Evolutionary conservation across 441 rosid species (phyloP), one percentile per base, ranked within the genome.

Genomic region (Corymbia calophylla): DNA sequence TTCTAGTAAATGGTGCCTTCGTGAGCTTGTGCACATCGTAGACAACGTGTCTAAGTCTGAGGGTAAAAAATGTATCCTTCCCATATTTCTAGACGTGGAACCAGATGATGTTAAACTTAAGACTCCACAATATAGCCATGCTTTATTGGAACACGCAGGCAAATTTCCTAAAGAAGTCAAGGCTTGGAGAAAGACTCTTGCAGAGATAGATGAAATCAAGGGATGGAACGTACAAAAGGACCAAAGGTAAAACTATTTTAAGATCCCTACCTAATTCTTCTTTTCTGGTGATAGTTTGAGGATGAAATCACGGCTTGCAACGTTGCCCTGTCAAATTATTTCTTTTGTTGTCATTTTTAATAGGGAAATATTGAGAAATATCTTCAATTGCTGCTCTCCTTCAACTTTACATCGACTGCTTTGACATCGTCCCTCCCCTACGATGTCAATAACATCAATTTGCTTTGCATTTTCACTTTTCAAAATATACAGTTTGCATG

Each of bases 111-210:
- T n/a, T 15, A 64, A 64, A 8, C 10, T 64, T 1, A 15, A 64
- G 0, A 64, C 35, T n/a, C 10, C 70, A 14, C 10, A 0, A 8
- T n/a, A 64, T 16, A 15, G 3, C 3, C 0, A 64, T 7, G 5
- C 21, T 3, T n/a, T 64, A 15, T 1, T 7, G 21, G 9, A n/a
- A n/a, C 73, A n/a, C 1, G 0, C 2, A 1, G 4, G 4, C 2
- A 0, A 0, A 1, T 64, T 64, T 15, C 73, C 73, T 0, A 3
- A 0, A 0, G 21, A n/a, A 64, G 21, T 64, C 10, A 0, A n/a
- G 39, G 73, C 2, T 0, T n/a, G 73, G 73, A 64, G 3, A 6
- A 8, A 31, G 35, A 35, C 70, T 29, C 35, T n/a, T 15, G 10
- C 0, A 3, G 10, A n/a, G 5, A 35, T 64, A 0, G 70, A 4